Conservation (phyloP, 768 basidiomycete species). For the Mycena latifolia region DNA sequence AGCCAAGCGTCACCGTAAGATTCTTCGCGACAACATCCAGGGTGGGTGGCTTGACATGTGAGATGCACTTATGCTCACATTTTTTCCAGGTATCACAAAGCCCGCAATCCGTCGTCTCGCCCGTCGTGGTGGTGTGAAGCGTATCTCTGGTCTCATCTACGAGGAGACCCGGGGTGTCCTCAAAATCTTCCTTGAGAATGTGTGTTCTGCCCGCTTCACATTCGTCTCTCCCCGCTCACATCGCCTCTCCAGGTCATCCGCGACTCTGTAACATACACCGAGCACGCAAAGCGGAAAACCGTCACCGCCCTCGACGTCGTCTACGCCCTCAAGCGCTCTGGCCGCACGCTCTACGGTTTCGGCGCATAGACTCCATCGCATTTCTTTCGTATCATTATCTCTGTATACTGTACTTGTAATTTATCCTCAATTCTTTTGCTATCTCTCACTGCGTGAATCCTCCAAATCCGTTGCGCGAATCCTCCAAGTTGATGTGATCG, state of each 20-base stretch:
- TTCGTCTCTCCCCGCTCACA: slow-evolving; percentile 4
- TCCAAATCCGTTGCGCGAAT: no score
- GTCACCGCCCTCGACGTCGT: slow-evolving; percentile 96
- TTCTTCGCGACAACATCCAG: slow-evolving; percentile 87
- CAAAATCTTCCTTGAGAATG: slow-evolving; percentile 94
- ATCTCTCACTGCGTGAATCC: neutral
- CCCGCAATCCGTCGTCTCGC: slow-evolving; percentile 96
- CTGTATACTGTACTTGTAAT: slow-evolving; percentile 32
- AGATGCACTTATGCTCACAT: no score
- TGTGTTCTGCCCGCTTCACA: slow-evolving; percentile 51
- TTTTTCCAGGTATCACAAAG: slow-evolving; percentile 88
- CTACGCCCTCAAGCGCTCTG: slow-evolving; percentile 87
- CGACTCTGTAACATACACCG: slow-evolving; percentile 98
- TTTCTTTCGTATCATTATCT: slow-evolving; percentile 32
- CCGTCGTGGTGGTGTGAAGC: slow-evolving; percentile 97
- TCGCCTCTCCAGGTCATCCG: slow-evolving; percentile 79
- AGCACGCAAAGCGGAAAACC: slow-evolving; percentile 96
- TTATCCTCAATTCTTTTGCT: slow-evolving; percentile 10
- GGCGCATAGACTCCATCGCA: slow-evolving; percentile 70
- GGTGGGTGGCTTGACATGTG: slow-evolving; percentile 56
- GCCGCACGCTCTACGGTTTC: slow-evolving; percentile 94
- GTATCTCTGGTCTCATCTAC: slow-evolving; percentile 94
- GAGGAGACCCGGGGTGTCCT: slow-evolving; percentile 96
- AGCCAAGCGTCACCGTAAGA: slow-evolving; percentile 96
- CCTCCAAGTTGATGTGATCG: no score